Percentiles rank a stretch among this genome's conserved stretches.
Evolutionary conservation across 129 eudicot species (phyloP).

Genomic region (Flaveria sonorensis): DNA sequence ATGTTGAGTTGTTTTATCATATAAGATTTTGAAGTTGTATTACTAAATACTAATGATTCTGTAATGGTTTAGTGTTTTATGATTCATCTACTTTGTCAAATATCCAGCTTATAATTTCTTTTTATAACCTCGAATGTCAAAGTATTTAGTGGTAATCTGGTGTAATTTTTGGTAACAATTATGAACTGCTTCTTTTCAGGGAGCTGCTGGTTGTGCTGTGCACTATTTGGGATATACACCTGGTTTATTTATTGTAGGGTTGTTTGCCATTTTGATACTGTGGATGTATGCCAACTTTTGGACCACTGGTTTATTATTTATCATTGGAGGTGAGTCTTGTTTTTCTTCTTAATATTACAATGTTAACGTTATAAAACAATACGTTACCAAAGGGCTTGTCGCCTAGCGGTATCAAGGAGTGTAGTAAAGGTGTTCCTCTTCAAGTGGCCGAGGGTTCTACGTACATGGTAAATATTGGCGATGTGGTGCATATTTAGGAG

Average conservation of each 20-base stretch:
- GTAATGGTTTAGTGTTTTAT: neutral
- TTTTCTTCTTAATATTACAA: slow-evolving; percentile 4
- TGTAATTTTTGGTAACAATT: slow-evolving; percentile 12
- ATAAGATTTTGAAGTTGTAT: neutral
- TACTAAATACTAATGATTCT: neutral
- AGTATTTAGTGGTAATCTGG: neutral
- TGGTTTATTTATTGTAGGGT: slow-evolving; percentile 85
- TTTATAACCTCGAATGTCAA: neutral
- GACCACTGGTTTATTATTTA: slow-evolving; percentile 82
- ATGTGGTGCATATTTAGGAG: too few species aligned
- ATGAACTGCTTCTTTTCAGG: slow-evolving; percentile 50
- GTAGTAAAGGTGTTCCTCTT: too few species aligned
- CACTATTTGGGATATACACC: slow-evolving; percentile 93
- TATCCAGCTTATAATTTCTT: neutral
- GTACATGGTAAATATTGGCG: too few species aligned
- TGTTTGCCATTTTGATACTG: slow-evolving; percentile 72
- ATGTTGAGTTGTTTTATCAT: too few species aligned
- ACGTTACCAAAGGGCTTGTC: too few species aligned
- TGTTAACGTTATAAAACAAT: too few species aligned
- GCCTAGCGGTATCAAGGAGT: too few species aligned
- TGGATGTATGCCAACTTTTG: slow-evolving; percentile 98
- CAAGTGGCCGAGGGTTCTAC: too few species aligned
- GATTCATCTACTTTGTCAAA: neutral
- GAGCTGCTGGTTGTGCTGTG: slow-evolving; percentile 81
- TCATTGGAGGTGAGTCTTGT: slow-evolving; percentile 75